Base-by-base conservation (phyloP, 2,329 filamentous ascomycete species). In the Aspergillus pseudonomiae region DNA sequence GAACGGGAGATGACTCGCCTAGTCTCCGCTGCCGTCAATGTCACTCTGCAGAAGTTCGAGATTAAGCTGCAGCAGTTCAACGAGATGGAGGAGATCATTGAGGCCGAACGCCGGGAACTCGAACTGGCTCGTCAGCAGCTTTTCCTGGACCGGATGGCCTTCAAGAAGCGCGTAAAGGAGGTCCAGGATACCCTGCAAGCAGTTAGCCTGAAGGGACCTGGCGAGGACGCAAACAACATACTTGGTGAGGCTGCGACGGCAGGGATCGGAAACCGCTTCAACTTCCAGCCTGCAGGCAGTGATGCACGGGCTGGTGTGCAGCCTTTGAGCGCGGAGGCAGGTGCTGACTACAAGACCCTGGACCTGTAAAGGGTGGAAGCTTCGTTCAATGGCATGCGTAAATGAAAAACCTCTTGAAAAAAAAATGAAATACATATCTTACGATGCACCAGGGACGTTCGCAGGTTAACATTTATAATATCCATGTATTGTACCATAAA, bases 1-100 rank as follows among this genome's bases (percentile, higher is more conserved):
- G 95, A 99, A 79, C 91, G 96, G 63, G 93, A 97, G 79, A 95
- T 98, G 88, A 96, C 94, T 24, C 91, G 93, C 19, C 88, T 98
- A 54, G 92, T 99, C 11, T 94, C 93, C 2, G 91, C 93, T 6
- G 93, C 93, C 0, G 92, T 97, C 59, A 99, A 99, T 75, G 85
- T 96, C 14, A 94, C 92, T n/a, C 84, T 98, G 39, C 91, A 97
- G 75, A 99, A 99, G 80, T 89, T 98, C 66, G 93, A 98, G 79
- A 83, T 98, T 71, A 99, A 99, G 81, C 85, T 99, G 64, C 90
- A 93, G 74, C 96, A 98, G 77, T 99, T 99, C 80, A 91, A 92
- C 72, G 95, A 99, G 78, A 94, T 99, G 86, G 95, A 99, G 79
- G 86, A 91, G 21, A 90, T 97, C 52, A 84, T 99, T 57, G 91